Evolutionary conservation across 2,329 filamentous ascomycete species (phyloP), one percentile per base, ranked within the genome.

Genomic region (Aspergillus ruber): DNA sequence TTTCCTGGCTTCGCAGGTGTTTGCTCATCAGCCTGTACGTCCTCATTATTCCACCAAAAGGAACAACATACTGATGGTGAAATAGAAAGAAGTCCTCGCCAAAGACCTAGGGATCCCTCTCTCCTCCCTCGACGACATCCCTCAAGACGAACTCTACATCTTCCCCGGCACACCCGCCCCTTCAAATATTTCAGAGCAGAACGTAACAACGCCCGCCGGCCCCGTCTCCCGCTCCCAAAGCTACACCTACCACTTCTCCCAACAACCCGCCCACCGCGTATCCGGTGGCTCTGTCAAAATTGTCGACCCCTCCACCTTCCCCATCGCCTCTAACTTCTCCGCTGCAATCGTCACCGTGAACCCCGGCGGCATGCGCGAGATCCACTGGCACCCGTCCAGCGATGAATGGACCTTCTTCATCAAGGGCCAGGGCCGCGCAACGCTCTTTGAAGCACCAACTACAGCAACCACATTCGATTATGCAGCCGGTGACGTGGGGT

Each of bases 391-490:
- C 25, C 48, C 45, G 21, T 47, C 41, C 25, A 45, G 44, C 3
- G 48, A 50, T 20, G 45, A 50, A 20, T 50, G 48, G 48, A 47
- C 45, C 17, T 50, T 47, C 29, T 50, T 47, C 15, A 50, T 47
- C 10, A 33, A 36, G 2, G 48, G 48, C 8, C 41, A 42, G 21
- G 48, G 44, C 18, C 79, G 86, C 27, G 79, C 89, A 12, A 90
- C 86, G 12, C 79, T 90, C 54, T 90, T 90, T 60, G 84, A 80
- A 0, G 77, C 85, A 2, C 79, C 85, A 56, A 80, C 82, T 23
- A 80, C 74, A 18, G 85, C 86, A 0, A 76, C 85, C 20, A 90
- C 86, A 0, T 90, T 90, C 60, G 82, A 90, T 69, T 90, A 87
- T 65, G 70, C 78, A 5, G 78, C 84, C 1, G 87, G 86, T 2